These are phyloP conservation scores for Glaciozyma martinii DNA, from an alignment of 768 basidiomycete species.

Conservation along the genomic window DNA sequence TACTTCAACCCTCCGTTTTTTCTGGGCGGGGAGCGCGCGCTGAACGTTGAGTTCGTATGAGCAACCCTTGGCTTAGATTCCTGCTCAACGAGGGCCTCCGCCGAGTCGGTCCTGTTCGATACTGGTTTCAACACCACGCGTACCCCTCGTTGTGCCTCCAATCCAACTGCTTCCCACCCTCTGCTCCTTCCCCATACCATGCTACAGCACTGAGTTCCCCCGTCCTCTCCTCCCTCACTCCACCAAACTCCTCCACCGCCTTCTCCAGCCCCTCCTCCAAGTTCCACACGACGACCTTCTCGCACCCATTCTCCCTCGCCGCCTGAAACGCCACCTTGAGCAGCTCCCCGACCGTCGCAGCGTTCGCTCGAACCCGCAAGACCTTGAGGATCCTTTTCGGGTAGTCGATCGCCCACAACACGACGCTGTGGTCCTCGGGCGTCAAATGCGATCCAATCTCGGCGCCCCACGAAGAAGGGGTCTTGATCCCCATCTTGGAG, in stretches of 20 bases:
- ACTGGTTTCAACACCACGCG: conserved; percentile 4
- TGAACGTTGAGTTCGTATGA: no score
- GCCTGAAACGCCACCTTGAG: background rate
- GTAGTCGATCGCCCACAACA: background rate
- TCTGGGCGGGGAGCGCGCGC: no score
- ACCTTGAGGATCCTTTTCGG: background rate
- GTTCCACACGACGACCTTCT: background rate
- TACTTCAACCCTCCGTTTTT: no score
- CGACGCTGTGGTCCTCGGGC: background rate
- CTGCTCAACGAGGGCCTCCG: no score
- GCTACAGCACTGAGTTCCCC: background rate
- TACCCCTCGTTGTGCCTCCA: background rate
- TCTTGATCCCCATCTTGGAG: background rate
- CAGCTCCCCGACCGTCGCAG: background rate
- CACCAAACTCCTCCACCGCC: background rate
- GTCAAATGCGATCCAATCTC: background rate
- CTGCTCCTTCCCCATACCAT: background rate
- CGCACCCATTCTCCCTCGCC: background rate
- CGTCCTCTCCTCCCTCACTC: background rate
- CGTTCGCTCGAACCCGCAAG: background rate
- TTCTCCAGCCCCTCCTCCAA: background rate
- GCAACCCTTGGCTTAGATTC: no score
- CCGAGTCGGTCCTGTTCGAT: no score
- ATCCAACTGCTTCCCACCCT: background rate
- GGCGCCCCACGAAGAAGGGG: background rate